phyloP scores from a whole-genome alignment of 139 green algal genomes.

The Chlorella sp. region DNA sequence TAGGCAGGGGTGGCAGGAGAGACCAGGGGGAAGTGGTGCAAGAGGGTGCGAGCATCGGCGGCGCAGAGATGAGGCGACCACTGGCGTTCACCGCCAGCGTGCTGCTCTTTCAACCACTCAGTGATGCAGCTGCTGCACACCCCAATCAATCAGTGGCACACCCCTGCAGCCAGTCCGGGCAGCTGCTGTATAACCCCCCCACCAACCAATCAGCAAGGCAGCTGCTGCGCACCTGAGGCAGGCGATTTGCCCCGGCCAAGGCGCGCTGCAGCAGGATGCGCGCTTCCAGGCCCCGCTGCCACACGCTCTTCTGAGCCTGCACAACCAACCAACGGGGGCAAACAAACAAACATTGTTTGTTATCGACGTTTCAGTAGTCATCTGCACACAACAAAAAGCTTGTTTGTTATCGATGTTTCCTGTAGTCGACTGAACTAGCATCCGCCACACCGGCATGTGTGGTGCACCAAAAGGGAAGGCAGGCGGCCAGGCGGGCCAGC shows the following conservation, averaged over 20 bases:
- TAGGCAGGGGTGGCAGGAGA: neutral
- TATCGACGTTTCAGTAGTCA: too few species aligned
- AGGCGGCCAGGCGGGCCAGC: too few species aligned
- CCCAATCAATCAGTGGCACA: neutral
- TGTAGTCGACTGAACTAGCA: too few species aligned
- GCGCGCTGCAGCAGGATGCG: constrained; percentile 80
- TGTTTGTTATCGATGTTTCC: too few species aligned
- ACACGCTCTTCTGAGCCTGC: constrained; percentile 59
- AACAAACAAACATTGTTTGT: too few species aligned
- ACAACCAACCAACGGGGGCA: constrained; percentile 43
- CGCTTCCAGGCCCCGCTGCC: constrained; percentile 70
- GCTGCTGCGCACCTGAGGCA: constrained; percentile 44
- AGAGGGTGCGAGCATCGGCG: too few species aligned
- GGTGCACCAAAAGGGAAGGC: too few species aligned
- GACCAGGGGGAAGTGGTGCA: too few species aligned
- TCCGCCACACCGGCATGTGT: too few species aligned
- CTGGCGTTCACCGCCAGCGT: too few species aligned
- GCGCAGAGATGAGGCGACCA: neutral
- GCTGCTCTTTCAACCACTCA: neutral
- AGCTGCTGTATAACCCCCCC: neutral
- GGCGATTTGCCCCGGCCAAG: constrained; percentile 55
- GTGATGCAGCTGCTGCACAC: neutral
- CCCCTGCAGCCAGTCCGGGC: too few species aligned
- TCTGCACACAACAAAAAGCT: too few species aligned
- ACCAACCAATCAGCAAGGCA: neutral